A percentile compares a stretch with the other conserved stretches of the same genome.
Evolutionary conservation across 768 basidiomycete species (phyloP).

Genomic region (Termitomyces sp.): DNA sequence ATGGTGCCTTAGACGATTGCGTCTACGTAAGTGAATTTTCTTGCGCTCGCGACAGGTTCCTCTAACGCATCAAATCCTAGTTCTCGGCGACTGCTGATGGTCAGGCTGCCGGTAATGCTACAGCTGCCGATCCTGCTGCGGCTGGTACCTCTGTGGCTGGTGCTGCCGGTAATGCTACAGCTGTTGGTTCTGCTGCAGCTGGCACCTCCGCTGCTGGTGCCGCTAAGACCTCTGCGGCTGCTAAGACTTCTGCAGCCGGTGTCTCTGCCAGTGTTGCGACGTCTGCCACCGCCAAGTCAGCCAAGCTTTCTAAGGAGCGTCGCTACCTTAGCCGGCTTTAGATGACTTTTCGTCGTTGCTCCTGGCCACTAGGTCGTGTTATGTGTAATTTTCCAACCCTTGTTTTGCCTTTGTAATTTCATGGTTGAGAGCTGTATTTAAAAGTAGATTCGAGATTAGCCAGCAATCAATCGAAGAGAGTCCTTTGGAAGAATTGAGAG

Average conservation of each 20-base stretch:
- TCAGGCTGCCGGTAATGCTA: background rate
- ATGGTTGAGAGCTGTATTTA: conserved; percentile 13
- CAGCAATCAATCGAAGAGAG: background rate
- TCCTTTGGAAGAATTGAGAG: background rate
- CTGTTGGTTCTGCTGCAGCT: conserved; percentile 6
- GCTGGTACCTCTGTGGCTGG: background rate
- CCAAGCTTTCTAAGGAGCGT: conserved; percentile 3
- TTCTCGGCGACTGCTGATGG: conserved; percentile 25
- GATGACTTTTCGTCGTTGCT: background rate
- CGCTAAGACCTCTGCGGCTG: background rate
- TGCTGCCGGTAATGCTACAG: background rate
- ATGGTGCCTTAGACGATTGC: conserved; percentile 53
- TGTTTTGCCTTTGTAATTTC: conserved; percentile 10
- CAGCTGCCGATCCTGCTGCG: conserved; percentile 5
- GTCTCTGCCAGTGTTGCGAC: conserved; percentile 1
- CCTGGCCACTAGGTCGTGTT: background rate
- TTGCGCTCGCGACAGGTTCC: background rate
- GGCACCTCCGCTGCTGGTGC: conserved; percentile 6
- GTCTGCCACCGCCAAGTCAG: conserved; percentile 1
- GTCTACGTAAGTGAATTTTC: conserved; percentile 37
- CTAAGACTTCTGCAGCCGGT: no score
- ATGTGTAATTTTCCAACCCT: conserved; percentile 1
- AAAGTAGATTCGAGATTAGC: conserved; percentile 13
- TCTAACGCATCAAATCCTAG: conserved; percentile 13
- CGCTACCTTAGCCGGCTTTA: conserved; percentile 7